A percentile compares a stretch with the other conserved stretches of the same genome.
phyloP scores from a whole-genome alignment of 495 filamentous ascomycete species.

The Tricharina praecox region DNA sequence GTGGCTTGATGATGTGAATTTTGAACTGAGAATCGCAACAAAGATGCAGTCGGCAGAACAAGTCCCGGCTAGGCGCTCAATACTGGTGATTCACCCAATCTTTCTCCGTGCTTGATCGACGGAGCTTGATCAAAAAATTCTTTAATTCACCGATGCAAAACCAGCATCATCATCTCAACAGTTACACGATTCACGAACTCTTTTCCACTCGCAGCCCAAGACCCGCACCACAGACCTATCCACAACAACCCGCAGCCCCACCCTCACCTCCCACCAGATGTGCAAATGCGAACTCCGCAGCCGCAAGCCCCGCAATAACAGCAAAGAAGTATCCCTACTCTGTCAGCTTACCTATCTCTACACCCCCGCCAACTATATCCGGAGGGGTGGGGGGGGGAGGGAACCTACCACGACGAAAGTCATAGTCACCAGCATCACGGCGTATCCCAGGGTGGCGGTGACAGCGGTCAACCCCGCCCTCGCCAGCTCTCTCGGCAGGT shows the following conservation, averaged over 20 bases:
- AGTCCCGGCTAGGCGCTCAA: no score
- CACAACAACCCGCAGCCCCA: not conserved
- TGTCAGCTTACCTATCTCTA: not conserved
- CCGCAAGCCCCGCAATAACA: not conserved
- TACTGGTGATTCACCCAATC: no score
- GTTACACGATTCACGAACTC: no score
- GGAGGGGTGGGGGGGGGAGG: no score
- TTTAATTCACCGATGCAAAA: no score
- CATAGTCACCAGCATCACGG: not conserved
- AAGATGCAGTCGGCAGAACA: no score
- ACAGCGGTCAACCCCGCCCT: not conserved
- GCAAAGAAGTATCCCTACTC: not conserved
- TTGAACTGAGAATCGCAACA: no score
- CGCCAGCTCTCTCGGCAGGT: not conserved
- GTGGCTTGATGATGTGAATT: no score
- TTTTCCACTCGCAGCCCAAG: not conserved
- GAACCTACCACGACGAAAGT: not conserved
- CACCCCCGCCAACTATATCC: not conserved
- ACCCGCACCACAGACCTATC: not conserved
- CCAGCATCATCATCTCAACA: no score
- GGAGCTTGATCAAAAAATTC: no score
- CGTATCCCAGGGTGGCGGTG: not conserved
- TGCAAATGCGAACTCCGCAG: not conserved
- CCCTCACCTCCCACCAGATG: not conserved
- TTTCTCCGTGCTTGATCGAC: no score